A percentile compares a stretch with the other conserved stretches of the same genome.
Evolutionary conservation across 1,284 basidiomycete species (phyloP).

Genomic region (Papiliotrema laurentii): DNA sequence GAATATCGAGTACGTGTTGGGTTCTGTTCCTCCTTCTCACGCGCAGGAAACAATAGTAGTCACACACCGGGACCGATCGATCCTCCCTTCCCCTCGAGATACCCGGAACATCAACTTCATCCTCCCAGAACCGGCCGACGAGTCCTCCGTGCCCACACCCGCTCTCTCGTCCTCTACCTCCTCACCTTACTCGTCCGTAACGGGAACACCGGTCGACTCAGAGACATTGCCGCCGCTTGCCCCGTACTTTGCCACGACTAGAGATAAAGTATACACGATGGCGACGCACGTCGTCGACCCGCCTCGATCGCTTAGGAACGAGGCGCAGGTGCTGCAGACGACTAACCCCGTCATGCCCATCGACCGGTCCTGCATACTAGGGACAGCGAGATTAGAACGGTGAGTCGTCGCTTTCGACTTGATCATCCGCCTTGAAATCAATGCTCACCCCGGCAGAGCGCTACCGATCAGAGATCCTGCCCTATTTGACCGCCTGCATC

Average conservation of each 20-base stretch:
- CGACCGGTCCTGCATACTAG: slow-evolving; percentile 53
- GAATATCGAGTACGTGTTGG: slow-evolving; percentile 28
- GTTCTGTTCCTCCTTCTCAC: background rate
- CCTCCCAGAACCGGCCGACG: slow-evolving; percentile 14
- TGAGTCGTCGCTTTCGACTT: slow-evolving; percentile 45
- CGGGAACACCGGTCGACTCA: background rate
- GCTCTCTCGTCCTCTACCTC: slow-evolving; percentile 6
- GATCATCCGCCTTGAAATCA: too few species aligned
- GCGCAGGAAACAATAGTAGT: slow-evolving; percentile 56
- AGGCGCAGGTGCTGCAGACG: slow-evolving; percentile 57
- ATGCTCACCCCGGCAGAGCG: slow-evolving; percentile 31
- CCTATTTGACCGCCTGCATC: slow-evolving; percentile 14
- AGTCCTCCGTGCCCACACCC: background rate
- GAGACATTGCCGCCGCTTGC: background rate
- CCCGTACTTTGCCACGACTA: slow-evolving; percentile 26
- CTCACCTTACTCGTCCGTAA: slow-evolving; percentile 7
- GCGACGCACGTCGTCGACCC: slow-evolving; percentile 57
- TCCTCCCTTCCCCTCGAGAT: slow-evolving; percentile 58
- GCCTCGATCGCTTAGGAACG: slow-evolving; percentile 13
- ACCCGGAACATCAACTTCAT: slow-evolving; percentile 64
- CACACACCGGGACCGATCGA: slow-evolving; percentile 60
- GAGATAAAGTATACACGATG: slow-evolving; percentile 54
- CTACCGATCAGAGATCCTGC: slow-evolving; percentile 26
- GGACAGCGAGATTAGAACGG: slow-evolving; percentile 59
- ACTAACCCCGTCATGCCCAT: slow-evolving; percentile 65